Evolutionary conservation across 495 filamentous ascomycete species (phyloP), one percentile per base, ranked within the genome.

Genomic region (Cercophora newfieldiana): DNA sequence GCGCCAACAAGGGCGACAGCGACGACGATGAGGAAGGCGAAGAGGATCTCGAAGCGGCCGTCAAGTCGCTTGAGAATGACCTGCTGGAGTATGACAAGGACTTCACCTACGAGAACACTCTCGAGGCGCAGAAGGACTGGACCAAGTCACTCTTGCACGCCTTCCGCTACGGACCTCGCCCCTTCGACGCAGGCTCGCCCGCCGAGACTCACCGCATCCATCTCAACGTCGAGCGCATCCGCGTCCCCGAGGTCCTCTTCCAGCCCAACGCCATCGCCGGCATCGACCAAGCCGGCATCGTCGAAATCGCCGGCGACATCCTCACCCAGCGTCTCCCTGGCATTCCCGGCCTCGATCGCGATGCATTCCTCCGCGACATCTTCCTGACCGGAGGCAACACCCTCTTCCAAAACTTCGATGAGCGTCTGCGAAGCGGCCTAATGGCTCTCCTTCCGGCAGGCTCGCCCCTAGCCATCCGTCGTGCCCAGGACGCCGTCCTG

Each of bases 381-480:
- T 99, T 99, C 79, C 74, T 98, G 7, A 98, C 95, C 0, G 95
- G 95, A 31, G 95, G 95, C n/a, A 94, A 94, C 72, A 91, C 90
- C 0, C 76, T 95, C 51, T 97, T 97, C 73, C 74, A 86, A 58
- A 89, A 89, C 58, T 99, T 98, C 68, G 92, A 97, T 61, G 91
- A 96, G 61, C 81, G 95, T 24, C 79, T 99, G 66, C 80, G 83
- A 33, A 83, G 81, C 30, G 94, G 94, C 28, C 77, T 98, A 53
- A 83, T 83, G 19, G 86, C 88, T 14, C 84, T 90, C 37, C 74
- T 97, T 66, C 92, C 93, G 2, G 79, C 88, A 6, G 90, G 87
- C n/a, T 74, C 84, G 16, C 76, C 81, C 25, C 72, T 98, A 31
- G 72, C 69, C 14, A 86, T 96, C 25, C 83, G 94, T 26, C 83